A percentile compares a stretch with the other conserved stretches of the same genome.
These are phyloP conservation scores for Neofusicoccum umdonicola DNA, from an alignment of 2,329 filamentous ascomycete species.

Conservation along the genomic window DNA sequence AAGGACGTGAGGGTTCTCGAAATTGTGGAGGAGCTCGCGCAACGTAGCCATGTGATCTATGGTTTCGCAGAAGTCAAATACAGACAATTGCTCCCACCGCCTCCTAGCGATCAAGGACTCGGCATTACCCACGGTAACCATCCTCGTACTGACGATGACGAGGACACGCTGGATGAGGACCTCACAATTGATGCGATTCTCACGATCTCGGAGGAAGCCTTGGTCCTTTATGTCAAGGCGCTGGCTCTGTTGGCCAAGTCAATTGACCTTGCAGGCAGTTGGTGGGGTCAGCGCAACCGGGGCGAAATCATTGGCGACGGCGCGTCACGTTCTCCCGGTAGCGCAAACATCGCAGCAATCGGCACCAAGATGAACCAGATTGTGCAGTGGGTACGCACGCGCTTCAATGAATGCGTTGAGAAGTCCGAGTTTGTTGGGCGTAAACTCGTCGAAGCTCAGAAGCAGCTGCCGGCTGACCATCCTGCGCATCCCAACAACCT, in stretches of 20 bases:
- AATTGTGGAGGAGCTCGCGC: constrained; percentile 86
- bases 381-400: constrained; percentile 89
- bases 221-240: constrained; percentile 95
- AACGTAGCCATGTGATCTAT: constrained; percentile 91
- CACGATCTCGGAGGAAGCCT: constrained; percentile 84
- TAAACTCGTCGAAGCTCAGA: constrained; percentile 83
- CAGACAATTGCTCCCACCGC: constrained; percentile 87
- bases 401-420: constrained; percentile 96
- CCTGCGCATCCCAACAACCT: constrained; percentile 82
- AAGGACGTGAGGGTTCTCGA: constrained; percentile 79
- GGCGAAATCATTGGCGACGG: constrained; percentile 54
- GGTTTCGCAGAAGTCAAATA: constrained; percentile 98
- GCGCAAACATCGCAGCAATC: constrained; percentile 41
- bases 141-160: constrained; percentile 48
- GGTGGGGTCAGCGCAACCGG: constrained; percentile 82
- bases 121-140: constrained; percentile 48
- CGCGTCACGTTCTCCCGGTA: constrained; percentile 26
- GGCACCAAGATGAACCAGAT: constrained; percentile 81
- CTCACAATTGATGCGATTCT: constrained; percentile 85
- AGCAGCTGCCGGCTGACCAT: constrained; percentile 77
- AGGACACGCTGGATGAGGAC: constrained; percentile 67
- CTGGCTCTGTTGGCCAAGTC: constrained; percentile 85
- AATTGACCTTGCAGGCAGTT: constrained; percentile 90
- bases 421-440: constrained; percentile 93
- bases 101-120: constrained; percentile 70